phyloP scores from a whole-genome alignment of 768 basidiomycete genomes.

The Rhodotorula sphaerocarpa region DNA sequence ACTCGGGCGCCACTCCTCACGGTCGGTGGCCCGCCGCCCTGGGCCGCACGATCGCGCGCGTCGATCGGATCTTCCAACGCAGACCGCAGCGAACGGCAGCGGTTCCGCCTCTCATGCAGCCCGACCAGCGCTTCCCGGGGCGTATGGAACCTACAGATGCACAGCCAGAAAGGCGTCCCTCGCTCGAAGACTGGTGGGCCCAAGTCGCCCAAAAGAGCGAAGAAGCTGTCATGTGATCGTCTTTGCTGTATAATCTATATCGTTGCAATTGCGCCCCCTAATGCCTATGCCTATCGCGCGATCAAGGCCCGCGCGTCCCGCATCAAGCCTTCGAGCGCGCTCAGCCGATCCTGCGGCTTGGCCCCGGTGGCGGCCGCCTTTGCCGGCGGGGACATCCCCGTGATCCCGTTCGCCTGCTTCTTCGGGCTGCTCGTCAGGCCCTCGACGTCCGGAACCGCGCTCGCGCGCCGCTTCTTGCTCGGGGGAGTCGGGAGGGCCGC shows the following conservation, averaged over 20 bases:
- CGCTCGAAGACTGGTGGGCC: conserved; percentile 24
- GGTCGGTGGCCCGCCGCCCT: too few species aligned
- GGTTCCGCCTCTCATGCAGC: too few species aligned
- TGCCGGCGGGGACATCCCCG: background rate
- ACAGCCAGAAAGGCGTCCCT: background rate
- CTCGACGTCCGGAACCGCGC: background rate
- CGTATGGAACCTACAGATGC: too few species aligned
- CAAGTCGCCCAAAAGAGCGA: conserved; percentile 4
- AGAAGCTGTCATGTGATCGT: too few species aligned
- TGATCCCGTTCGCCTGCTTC: conserved; percentile 1
- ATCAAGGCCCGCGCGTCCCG: conserved; percentile 16
- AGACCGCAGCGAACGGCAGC: too few species aligned
- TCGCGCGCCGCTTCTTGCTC: conserved; percentile 26
- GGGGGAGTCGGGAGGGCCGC: background rate
- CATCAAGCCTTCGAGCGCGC: conserved; percentile 20
- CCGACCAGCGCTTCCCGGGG: too few species aligned
- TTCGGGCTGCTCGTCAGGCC: conserved; percentile 1
- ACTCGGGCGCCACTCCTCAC: too few species aligned
- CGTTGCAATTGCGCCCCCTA: background rate
- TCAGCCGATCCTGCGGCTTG: conserved; percentile 2
- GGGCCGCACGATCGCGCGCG: too few species aligned
- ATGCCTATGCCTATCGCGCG: background rate
- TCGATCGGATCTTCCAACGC: too few species aligned
- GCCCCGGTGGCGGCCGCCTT: background rate
- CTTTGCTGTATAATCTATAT: background rate